Conservation (phyloP, 768 basidiomycete species). For the Suillus ampliporus region DNA sequence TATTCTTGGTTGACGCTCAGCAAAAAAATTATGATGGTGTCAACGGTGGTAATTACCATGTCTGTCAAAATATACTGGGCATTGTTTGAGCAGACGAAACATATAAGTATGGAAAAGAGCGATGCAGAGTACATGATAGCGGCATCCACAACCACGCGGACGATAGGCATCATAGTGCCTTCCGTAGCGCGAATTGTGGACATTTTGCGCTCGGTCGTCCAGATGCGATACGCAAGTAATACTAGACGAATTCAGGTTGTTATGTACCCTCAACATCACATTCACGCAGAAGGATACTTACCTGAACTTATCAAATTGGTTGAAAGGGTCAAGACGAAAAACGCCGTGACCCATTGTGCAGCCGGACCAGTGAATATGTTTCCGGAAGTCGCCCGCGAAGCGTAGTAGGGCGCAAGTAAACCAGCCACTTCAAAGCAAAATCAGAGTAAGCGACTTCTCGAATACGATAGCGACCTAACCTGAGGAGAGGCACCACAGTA, state of each 20-base stretch:
- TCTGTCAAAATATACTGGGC: slow-evolving; percentile 13
- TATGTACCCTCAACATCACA: not conserved
- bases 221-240: slow-evolving; percentile 16
- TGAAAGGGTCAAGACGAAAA: slow-evolving; percentile 12
- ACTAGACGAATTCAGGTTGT: not conserved
- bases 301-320: slow-evolving; percentile 16
- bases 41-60: slow-evolving; percentile 12
- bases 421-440: not conserved
- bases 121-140: slow-evolving; percentile 14
- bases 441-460: not conserved
- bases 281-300: slow-evolving; percentile 1
- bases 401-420: slow-evolving; percentile 12
- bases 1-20: slow-evolving; percentile 13
- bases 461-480: slow-evolving; percentile 5
- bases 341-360: slow-evolving; percentile 12
- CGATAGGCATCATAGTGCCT: slow-evolving; percentile 3
- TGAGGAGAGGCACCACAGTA: slow-evolving; percentile 14
- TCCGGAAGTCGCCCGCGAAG: slow-evolving; percentile 10
- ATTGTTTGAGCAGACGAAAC: slow-evolving; percentile 13
- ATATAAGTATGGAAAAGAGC: slow-evolving; percentile 10
- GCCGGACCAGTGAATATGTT: slow-evolving; percentile 4
- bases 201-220: slow-evolving; percentile 8
- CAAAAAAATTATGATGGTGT: not conserved
- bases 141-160: slow-evolving; percentile 15
- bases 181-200: not conserved